These are phyloP conservation scores for Phytophthora litchii DNA, from an alignment of 352 stramenopile genomes.

Conservation along the genomic window DNA sequence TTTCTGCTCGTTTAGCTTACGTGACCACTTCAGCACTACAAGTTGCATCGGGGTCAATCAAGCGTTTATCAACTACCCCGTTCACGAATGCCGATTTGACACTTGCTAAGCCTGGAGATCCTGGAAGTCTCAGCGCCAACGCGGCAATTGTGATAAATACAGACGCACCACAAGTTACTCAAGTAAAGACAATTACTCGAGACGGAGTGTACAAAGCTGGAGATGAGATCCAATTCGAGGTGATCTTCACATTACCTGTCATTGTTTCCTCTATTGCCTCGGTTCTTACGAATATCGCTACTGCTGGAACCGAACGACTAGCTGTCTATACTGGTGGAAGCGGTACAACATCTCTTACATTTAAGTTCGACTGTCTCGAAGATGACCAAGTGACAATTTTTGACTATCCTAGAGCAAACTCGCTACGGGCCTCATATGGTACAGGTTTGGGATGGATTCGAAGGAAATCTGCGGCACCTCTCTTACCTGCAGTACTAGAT, in stretches of 20 bases:
- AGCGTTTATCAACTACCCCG: slow-evolving; percentile 52
- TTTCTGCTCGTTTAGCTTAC: slow-evolving; percentile 54
- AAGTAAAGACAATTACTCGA: slow-evolving; percentile 53
- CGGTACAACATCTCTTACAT: slow-evolving; percentile 53
- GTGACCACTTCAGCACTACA: slow-evolving; percentile 48
- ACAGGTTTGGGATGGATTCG: slow-evolving; percentile 55
- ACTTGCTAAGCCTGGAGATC: slow-evolving; percentile 41
- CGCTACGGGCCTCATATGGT: slow-evolving; percentile 50
- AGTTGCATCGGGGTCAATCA: slow-evolving; percentile 61
- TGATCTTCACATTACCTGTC: slow-evolving; percentile 63
- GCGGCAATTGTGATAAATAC: slow-evolving; percentile 59
- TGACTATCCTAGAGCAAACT: slow-evolving; percentile 37
- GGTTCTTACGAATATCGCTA: slow-evolving; percentile 41
- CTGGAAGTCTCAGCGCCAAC: slow-evolving; percentile 44
- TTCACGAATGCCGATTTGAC: slow-evolving; percentile 60
- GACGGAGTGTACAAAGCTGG: slow-evolving; percentile 64
- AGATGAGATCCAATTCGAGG: slow-evolving; percentile 50
- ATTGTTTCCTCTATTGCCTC: slow-evolving; percentile 41
- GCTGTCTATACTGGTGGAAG: slow-evolving; percentile 56
- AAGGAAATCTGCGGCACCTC: slow-evolving; percentile 37
- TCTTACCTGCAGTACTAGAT: slow-evolving; percentile 47
- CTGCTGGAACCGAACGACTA: slow-evolving; percentile 31
- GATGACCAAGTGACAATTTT: slow-evolving; percentile 51
- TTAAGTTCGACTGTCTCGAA: slow-evolving; percentile 44
- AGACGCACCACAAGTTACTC: slow-evolving; percentile 42